Percentiles rank a stretch among this genome's conserved stretches.
Evolutionary conservation across 2,329 filamentous ascomycete genomes (phyloP).

Genomic region (Helminthosporium solani): DNA sequence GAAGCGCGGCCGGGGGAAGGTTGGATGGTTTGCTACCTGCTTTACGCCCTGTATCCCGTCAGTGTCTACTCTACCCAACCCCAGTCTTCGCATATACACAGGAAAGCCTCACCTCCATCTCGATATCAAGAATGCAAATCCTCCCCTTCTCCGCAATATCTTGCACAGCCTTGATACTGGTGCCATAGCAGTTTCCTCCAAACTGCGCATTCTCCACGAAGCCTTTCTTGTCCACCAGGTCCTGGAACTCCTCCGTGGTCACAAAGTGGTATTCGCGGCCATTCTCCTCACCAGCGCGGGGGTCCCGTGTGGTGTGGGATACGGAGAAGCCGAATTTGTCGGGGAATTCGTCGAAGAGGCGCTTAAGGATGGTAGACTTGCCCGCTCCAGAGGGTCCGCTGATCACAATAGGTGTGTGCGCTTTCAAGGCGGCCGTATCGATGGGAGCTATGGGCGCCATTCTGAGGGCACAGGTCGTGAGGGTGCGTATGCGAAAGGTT

Average conservation of each 20-base stretch:
- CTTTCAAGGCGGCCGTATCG: constrained; percentile 21
- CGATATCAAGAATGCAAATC: constrained; percentile 87
- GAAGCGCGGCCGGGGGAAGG: constrained; percentile 70
- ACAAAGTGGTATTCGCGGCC: constrained; percentile 79
- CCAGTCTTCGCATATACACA: too few species aligned
- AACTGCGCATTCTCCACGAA: constrained; percentile 91
- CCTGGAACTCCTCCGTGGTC: constrained; percentile 49
- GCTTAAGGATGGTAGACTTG: constrained; percentile 76
- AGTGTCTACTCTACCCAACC: not conserved
- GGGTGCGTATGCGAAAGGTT: constrained; percentile 8
- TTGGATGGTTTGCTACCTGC: constrained; percentile 74
- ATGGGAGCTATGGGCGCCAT: constrained; percentile 25
- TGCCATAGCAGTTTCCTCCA: constrained; percentile 84
- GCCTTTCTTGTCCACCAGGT: constrained; percentile 59
- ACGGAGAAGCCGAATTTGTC: constrained; percentile 65
- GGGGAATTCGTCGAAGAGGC: constrained; percentile 66
- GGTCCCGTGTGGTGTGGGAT: constrained; percentile 74
- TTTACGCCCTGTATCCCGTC: constrained; percentile 68
- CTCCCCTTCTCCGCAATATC: constrained; percentile 69
- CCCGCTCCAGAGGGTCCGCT: constrained; percentile 78
- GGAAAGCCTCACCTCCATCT: constrained; percentile 72
- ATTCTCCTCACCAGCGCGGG: constrained; percentile 72
- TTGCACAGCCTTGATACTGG: constrained; percentile 75
- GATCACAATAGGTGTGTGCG: constrained; percentile 65
- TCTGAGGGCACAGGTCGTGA: constrained; percentile 11